Conservation (phyloP, 352 stramenopile genomes). For the Globisporangium nunn region DNA sequence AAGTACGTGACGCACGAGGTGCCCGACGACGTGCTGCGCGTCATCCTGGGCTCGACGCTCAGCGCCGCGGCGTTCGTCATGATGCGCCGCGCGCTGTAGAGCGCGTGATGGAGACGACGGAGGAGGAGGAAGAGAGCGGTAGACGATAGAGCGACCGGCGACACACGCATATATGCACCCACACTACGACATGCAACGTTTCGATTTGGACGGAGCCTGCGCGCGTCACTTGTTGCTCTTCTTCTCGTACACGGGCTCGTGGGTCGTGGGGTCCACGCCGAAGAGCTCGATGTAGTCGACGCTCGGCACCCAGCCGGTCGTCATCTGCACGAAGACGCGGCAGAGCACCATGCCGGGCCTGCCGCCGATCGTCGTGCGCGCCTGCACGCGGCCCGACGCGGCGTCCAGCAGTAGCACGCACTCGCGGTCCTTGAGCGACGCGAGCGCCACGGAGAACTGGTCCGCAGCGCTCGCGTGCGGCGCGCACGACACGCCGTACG, state of each 20-base stretch:
- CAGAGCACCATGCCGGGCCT: conserved; percentile 57
- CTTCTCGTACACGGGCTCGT: conserved; percentile 73
- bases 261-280: conserved; percentile 52
- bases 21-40: conserved; percentile 64
- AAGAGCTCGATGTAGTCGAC: conserved; percentile 84
- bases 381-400: conserved; percentile 39
- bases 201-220: neutral
- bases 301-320: conserved; percentile 72
- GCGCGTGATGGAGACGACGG: neutral
- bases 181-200: conserved; percentile 10
- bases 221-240: conserved; percentile 65
- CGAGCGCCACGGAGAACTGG: conserved; percentile 38
- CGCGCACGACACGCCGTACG: conserved; percentile 55
- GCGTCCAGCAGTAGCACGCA: conserved; percentile 49
- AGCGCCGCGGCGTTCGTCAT: conserved; percentile 67
- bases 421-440: conserved; percentile 68
- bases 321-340: conserved; percentile 82
- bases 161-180: no score
- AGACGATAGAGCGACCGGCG: neutral
- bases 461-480: conserved; percentile 26
- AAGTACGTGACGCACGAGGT: conserved; percentile 81
- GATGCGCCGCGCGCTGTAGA: conserved; percentile 68
- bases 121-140: neutral
- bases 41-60: conserved; percentile 65
- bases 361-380: conserved; percentile 62